Evolutionary conservation across 2,329 filamentous ascomycete species (phyloP), one percentile per base, ranked within the genome.

Genomic region (Chaetomiaceae sp.): DNA sequence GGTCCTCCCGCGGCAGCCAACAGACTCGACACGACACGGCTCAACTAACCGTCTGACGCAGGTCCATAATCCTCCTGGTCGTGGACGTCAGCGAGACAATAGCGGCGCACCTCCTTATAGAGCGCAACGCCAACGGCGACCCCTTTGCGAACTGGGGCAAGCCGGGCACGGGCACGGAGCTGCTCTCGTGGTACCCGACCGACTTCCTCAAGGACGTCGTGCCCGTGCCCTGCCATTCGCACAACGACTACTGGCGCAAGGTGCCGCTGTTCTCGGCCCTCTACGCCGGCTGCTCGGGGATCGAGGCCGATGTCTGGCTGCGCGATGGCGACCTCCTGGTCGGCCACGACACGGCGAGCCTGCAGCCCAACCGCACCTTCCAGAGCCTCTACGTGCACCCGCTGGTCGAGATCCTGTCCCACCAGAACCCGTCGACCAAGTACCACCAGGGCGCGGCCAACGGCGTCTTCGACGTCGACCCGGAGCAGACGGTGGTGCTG

Each of bases 291-390:
- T 85, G 81, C 58, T 77, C 79, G 5, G 77, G 82, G 9, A 73
- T 86, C 3, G 85, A 89, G 66, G 83, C 82, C 2, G 86, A 89
- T 61, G 77, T 89, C 19, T 89, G 82, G 81, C 70, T 80, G 1
- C 75, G 75, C 42, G 71, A 76, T 48, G 63, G 63, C 23, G 67
- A 80, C 10, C 71, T 89, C 5, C 79, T 78, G 39, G 78, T 89
- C 38, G 83, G 83, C 3, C 86, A 89, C 62, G 76, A 77, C 41
- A 71, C 66, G 2, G 73, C 75, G 3, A 73, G 76, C 0, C 63
- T 87, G 27, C 75, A 75, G 20, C 62, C 65, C 16, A 74, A 77
- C 48, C 75, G 77, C 23, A 87, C 83, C 0, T 77, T 88, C 54
- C 61, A 70, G 58, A 75, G 72, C 3, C 73, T 89, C 10, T 89